Percentiles rank a stretch among this genome's conserved stretches.
These are phyloP conservation scores for Berberis thunbergii DNA, from an alignment of 164 flowering plant species.

Conservation along the genomic window DNA sequence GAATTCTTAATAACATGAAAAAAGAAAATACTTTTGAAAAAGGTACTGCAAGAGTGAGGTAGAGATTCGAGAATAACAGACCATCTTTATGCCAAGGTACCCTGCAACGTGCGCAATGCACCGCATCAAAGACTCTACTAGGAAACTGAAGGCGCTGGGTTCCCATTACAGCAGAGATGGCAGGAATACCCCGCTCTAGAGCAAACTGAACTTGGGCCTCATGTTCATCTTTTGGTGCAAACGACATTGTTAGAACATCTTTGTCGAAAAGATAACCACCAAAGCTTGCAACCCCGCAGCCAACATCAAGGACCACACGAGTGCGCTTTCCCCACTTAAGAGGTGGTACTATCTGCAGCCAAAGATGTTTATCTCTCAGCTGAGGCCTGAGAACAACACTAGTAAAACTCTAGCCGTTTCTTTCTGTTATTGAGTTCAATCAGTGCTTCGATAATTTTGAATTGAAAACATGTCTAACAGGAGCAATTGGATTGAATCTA, in stretches of 20 bases:
- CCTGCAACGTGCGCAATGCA: conserved; percentile 89
- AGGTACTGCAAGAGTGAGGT: neutral
- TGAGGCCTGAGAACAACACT: neutral
- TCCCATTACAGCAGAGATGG: conserved; percentile 97
- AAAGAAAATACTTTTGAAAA: neutral
- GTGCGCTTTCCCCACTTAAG: conserved; percentile 40
- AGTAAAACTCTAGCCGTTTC: too few species aligned
- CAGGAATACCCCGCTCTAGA: conserved; percentile 91
- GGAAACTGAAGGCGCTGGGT: conserved; percentile 83
- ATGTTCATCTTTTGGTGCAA: conserved; percentile 78
- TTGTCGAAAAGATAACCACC: neutral
- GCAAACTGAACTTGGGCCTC: conserved; percentile 97
- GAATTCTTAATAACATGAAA: neutral
- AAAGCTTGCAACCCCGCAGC: neutral
- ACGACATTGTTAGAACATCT: neutral
- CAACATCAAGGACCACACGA: neutral
- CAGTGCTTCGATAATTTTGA: too few species aligned
- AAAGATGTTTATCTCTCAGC: conserved; percentile 3
- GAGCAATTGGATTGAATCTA: too few species aligned
- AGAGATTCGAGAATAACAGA: conserved; percentile 2
- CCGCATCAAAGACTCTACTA: conserved; percentile 70
- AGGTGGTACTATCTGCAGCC: conserved; percentile 47
- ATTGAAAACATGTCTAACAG: too few species aligned
- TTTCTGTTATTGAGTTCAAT: too few species aligned
- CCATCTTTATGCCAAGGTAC: conserved; percentile 95